Evolutionary conservation across 2,329 filamentous ascomycete species (phyloP).

Genomic region (Fulvia fulva): DNA sequence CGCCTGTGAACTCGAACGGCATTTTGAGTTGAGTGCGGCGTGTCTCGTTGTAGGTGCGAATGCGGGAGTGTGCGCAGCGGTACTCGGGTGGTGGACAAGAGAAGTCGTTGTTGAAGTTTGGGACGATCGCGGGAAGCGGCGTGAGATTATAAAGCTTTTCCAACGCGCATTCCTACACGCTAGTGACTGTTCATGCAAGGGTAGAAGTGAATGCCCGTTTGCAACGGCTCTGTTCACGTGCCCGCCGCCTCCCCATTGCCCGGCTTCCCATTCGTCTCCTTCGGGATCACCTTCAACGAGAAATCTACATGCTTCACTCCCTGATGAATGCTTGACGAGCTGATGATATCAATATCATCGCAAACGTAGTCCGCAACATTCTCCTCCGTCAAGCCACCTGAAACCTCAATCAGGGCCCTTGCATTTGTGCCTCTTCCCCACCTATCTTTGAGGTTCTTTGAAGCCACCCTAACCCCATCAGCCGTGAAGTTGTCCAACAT

Average conservation of each 20-base stretch:
- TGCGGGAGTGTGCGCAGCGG: too few species aligned
- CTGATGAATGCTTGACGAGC: constrained; percentile 94
- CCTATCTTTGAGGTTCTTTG: constrained; percentile 69
- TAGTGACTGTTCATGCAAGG: not conserved
- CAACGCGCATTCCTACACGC: not conserved
- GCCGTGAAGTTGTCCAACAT: constrained; percentile 96
- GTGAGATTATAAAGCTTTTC: not conserved
- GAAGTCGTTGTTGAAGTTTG: not conserved
- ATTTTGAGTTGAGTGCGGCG: constrained; percentile 2
- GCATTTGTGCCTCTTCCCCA: constrained; percentile 64
- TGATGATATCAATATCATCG: constrained; percentile 87
- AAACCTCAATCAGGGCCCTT: constrained; percentile 77
- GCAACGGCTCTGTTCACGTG: constrained; percentile 13
- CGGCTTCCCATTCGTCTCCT: constrained; percentile 28
- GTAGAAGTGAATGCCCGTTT: not conserved
- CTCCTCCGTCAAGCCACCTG: constrained; percentile 77
- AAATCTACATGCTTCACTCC: constrained; percentile 93
- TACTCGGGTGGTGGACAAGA: too few species aligned
- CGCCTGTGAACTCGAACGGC: constrained; percentile 19
- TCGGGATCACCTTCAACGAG: constrained; percentile 76
- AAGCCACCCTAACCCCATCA: constrained; percentile 70
- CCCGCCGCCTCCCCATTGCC: constrained; percentile 22
- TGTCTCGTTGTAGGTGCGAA: not conserved
- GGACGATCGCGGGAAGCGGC: not conserved
- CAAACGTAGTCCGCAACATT: constrained; percentile 80